Conservation (phyloP, 345 rosid species). For the Viola odorata region DNA sequence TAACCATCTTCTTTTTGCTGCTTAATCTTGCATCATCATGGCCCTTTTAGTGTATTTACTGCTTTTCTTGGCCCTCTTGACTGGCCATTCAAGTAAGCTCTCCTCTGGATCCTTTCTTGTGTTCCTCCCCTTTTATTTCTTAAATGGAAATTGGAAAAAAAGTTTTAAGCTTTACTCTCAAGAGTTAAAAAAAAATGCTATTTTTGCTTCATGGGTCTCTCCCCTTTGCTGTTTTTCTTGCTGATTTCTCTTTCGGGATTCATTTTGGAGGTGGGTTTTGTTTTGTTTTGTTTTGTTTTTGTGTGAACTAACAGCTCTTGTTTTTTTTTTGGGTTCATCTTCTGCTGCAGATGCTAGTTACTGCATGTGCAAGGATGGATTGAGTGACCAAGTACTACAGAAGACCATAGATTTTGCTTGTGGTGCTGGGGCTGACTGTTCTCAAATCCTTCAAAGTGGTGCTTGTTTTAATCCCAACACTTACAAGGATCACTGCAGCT, state of each 20-base stretch:
- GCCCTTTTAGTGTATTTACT: slow-evolving; percentile 38
- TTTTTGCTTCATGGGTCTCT: too few relatives aligned
- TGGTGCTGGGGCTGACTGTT: slow-evolving; percentile 48
- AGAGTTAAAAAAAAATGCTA: too few relatives aligned
- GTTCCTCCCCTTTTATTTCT: background rate
- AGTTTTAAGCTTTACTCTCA: too few relatives aligned
- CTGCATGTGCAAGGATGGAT: slow-evolving; percentile 73
- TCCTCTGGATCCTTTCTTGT: background rate
- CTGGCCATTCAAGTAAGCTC: slow-evolving; percentile 65
- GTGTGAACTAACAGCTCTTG: slow-evolving; percentile 1
- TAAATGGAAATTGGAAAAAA: too few relatives aligned
- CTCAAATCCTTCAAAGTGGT: slow-evolving; percentile 45
- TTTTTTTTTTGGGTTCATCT: background rate
- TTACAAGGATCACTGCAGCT: slow-evolving; percentile 75
- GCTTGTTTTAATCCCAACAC: slow-evolving; percentile 80
- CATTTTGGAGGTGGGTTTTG: background rate
- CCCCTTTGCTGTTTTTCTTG: background rate
- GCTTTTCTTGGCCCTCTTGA: slow-evolving; percentile 41
- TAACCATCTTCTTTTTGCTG: too few relatives aligned
- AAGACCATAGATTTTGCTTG: slow-evolving; percentile 84
- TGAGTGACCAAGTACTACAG: slow-evolving; percentile 47
- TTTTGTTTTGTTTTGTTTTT: background rate
- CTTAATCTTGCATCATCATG: slow-evolving; percentile 31
- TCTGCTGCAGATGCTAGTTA: slow-evolving; percentile 45
- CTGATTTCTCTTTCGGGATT: background rate